Base-by-base conservation (phyloP, 2,329 filamentous ascomycete species). In the Sphaerostilbella broomeana region DNA sequence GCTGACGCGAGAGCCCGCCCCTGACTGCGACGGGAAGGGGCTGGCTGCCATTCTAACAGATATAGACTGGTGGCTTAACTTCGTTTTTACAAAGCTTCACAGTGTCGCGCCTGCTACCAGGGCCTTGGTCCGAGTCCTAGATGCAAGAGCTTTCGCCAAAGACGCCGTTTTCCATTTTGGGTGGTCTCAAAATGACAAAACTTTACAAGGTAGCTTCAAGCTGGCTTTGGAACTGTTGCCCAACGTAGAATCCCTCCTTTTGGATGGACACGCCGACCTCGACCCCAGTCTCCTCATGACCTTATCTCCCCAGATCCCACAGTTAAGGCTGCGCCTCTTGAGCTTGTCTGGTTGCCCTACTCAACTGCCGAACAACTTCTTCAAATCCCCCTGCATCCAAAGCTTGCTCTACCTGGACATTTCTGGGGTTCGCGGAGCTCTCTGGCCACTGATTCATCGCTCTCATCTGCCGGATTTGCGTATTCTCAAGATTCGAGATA, bases 381-480 rank as follows among this genome's bases (percentile, higher is more conserved):
- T 72, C 43, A 47, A 38, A 2, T 55, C 57, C 2, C 41, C 51
- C 1, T 57, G 58, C 28, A 57, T 73, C 35, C 53, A 55, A 4
- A 51, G 54, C 10, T 47, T 78, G 22, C 59, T 73, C 5, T 78
- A 73, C 44, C 62, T 78, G 4, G 74, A 78, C 40, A 45, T 75
- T 7, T 77, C 73, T 1, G 57, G 62, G 15, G 49, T 69, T n/a
- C 65, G 65, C 1, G 71, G 69, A 1, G 71, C 69, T 0, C 49
- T 72, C 9, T 55, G 51, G 28, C 49, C 57, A 12, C 49, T 69
- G 1, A 42, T 65, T 5, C 55, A 60, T 10, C 47, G 53, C 1
- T 54, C 55, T 2, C 34, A 66, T 4, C 54, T 77, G 24, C 65
- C 67, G 2, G 56, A 61, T 31, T 60, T 81, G 7, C 67, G 70